These are phyloP conservation scores for Neonectria hederae DNA, from an alignment of 2,329 filamentous ascomycete genomes.

Conservation along the genomic window DNA sequence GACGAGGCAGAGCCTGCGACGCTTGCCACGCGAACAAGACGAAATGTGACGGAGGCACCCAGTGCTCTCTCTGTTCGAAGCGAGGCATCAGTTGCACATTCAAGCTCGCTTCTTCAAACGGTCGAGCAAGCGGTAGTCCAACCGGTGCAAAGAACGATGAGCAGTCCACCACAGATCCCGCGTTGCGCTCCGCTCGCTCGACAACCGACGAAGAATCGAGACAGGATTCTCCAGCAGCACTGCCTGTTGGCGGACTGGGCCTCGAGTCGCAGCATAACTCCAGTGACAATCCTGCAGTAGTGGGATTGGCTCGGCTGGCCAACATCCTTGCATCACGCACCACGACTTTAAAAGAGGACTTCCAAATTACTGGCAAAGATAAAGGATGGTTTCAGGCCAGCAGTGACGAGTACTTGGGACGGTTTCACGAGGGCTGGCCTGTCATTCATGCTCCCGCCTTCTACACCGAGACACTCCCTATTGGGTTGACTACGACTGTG, in stretches of 20 bases:
- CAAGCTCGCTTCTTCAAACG: conserved; percentile 33
- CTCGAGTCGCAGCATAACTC: conserved; percentile 7
- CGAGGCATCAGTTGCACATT: conserved; percentile 52
- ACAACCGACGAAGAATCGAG: background rate
- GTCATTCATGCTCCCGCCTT: conserved; percentile 51
- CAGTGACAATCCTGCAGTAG: conserved; percentile 18
- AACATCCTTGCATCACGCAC: conserved; percentile 15
- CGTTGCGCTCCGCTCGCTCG: background rate
- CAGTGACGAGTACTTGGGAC: conserved; percentile 48
- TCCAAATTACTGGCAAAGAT: conserved; percentile 14
- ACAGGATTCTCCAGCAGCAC: conserved; percentile 5
- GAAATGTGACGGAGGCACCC: conserved; percentile 53
- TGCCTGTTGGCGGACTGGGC: conserved; percentile 6
- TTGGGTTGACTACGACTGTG: conserved; percentile 43
- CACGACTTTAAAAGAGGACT: conserved; percentile 22
- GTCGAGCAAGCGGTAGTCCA: conserved; percentile 17
- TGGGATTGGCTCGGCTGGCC: conserved; percentile 22
- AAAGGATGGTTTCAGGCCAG: conserved; percentile 30
- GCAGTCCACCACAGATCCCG: background rate
- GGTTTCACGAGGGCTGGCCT: conserved; percentile 54
- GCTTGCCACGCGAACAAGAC: conserved; percentile 57
- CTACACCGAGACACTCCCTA: conserved; percentile 42
- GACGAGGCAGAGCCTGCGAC: conserved; percentile 53
- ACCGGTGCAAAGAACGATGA: background rate
- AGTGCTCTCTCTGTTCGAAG: conserved; percentile 53